Conservation (phyloP, 2,329 filamentous ascomycete genomes). For the Colletotrichum neosansevieriae region DNA sequence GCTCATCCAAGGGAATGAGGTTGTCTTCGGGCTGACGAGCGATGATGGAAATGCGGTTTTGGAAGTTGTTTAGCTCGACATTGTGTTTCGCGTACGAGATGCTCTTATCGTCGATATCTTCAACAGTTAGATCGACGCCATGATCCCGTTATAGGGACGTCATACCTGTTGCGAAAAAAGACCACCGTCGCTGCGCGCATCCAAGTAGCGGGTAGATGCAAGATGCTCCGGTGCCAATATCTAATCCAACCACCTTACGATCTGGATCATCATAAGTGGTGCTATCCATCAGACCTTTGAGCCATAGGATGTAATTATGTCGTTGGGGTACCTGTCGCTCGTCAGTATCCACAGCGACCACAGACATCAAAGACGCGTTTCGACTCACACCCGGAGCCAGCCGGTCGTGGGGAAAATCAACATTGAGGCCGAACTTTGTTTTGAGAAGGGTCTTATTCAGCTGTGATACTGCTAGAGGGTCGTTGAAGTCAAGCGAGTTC, state of each 20-base stretch:
- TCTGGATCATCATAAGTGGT: conserved; percentile 64
- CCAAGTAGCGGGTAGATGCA: conserved; percentile 91
- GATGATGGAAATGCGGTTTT: conserved; percentile 73
- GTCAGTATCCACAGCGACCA: conserved; percentile 15
- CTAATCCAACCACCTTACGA: conserved; percentile 75
- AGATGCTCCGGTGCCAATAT: conserved; percentile 91
- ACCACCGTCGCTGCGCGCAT: conserved; percentile 78
- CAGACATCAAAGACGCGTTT: no score
- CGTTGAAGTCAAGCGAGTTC: conserved; percentile 80
- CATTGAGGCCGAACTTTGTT: conserved; percentile 77
- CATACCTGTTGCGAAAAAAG: conserved; percentile 73
- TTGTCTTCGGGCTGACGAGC: conserved; percentile 61
- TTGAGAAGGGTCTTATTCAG: conserved; percentile 84
- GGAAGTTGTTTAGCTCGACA: conserved; percentile 73
- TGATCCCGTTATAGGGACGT: no score
- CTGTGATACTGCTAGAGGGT: conserved; percentile 81
- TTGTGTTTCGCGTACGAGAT: conserved; percentile 76
- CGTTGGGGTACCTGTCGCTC: conserved; percentile 68
- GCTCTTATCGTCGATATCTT: conserved; percentile 81
- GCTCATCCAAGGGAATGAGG: conserved; percentile 73
- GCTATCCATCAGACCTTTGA: conserved; percentile 83
- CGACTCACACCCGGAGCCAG: conserved; percentile 83
- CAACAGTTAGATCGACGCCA: background rate
- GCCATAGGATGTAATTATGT: conserved; percentile 91
- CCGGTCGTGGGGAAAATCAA: conserved; percentile 81